Percentiles rank a stretch among this genome's conserved stretches.
Conservation (phyloP, 306 rosid genomes). For the Cotoneaster glaucophyllus region DNA sequence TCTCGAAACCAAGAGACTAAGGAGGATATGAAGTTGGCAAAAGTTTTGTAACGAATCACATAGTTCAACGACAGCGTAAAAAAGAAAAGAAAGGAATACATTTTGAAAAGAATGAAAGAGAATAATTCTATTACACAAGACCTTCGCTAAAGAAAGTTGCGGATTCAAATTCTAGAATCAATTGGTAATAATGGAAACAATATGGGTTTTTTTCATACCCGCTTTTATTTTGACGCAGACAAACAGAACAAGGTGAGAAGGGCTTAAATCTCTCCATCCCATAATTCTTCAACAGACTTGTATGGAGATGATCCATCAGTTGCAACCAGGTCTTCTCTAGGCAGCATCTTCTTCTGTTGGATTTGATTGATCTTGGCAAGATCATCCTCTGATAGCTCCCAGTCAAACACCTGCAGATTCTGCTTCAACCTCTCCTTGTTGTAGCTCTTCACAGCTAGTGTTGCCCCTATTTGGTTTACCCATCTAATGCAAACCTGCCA, state of each 20-base stretch:
- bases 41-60: no score
- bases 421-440: slow-evolving; percentile 44
- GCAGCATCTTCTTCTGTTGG: slow-evolving; percentile 9
- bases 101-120: no score
- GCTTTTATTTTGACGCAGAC: background rate
- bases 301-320: slow-evolving; percentile 33
- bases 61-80: no score
- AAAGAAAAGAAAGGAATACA: no score
- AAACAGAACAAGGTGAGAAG: background rate
- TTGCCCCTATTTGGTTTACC: slow-evolving; percentile 36
- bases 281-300: slow-evolving; percentile 38
- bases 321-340: background rate
- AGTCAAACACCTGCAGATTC: slow-evolving; percentile 44
- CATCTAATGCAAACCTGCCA: slow-evolving; percentile 41
- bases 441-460: slow-evolving; percentile 42
- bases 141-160: no score
- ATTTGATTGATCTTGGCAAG: slow-evolving; percentile 26
- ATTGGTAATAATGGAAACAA: background rate
- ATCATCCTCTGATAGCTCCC: slow-evolving; percentile 35
- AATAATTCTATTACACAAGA: no score
- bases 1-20: background rate
- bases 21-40: background rate
- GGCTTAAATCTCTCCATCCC: slow-evolving; percentile 34
- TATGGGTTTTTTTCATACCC: no score
- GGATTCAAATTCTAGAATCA: background rate